phyloP scores from a whole-genome alignment of 768 basidiomycete species.

The Tricholoma terreum region DNA sequence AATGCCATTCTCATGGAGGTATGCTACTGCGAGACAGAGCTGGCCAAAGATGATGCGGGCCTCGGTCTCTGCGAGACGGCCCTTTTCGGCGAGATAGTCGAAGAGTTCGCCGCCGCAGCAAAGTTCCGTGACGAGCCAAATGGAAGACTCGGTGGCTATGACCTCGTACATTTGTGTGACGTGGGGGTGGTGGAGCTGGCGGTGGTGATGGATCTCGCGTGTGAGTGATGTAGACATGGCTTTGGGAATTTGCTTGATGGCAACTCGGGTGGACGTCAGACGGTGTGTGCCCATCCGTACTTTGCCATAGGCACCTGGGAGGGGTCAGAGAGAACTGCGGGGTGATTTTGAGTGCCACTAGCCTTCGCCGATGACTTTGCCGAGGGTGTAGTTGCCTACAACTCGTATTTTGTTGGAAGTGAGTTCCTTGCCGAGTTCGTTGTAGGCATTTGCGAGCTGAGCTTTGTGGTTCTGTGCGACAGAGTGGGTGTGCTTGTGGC shows the following conservation, averaged over 20 bases:
- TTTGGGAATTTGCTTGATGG: slow-evolving; percentile 98
- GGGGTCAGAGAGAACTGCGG: slow-evolving; percentile 10
- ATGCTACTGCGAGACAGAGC: slow-evolving; percentile 88
- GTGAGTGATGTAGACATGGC: slow-evolving; percentile 88
- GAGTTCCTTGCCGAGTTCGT: slow-evolving; percentile 94
- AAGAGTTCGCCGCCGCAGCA: slow-evolving; percentile 97
- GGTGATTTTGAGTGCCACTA: slow-evolving; percentile 19
- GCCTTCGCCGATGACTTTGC: slow-evolving; percentile 96
- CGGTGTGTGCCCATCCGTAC: slow-evolving; percentile 94
- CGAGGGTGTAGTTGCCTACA: slow-evolving; percentile 92
- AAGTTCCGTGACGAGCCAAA: slow-evolving; percentile 97
- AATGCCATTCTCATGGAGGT: slow-evolving; percentile 88
- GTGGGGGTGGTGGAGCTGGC: slow-evolving; percentile 92
- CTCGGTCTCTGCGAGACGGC: slow-evolving; percentile 82
- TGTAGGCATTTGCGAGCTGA: slow-evolving; percentile 92
- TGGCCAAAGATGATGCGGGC: slow-evolving; percentile 92
- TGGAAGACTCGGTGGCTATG: slow-evolving; percentile 91
- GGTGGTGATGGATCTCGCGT: slow-evolving; percentile 97
- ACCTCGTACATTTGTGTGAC: slow-evolving; percentile 97
- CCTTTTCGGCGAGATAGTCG: slow-evolving; percentile 96
- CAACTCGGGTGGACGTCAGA: slow-evolving; percentile 86
- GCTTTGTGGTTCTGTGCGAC: slow-evolving; percentile 77
- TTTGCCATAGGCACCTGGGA: slow-evolving; percentile 88
- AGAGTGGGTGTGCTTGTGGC: slow-evolving; percentile 61
- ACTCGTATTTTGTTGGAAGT: slow-evolving; percentile 88